Percentiles rank a stretch among this genome's conserved stretches.
These are phyloP conservation scores for Hanseniaspora sp. DNA, from an alignment of 1,139 yeast genomes.

Conservation along the genomic window DNA sequence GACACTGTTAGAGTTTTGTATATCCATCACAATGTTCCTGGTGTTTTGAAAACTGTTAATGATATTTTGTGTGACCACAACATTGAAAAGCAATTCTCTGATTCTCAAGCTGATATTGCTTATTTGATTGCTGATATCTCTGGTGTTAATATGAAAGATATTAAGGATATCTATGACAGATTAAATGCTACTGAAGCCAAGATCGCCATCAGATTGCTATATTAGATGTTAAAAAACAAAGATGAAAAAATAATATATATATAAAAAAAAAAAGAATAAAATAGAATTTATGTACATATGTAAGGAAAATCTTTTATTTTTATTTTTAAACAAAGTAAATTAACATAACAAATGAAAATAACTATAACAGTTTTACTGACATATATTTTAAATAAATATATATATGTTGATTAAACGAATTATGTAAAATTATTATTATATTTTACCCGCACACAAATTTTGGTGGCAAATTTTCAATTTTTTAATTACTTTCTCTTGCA, in stretches of 20 bases:
- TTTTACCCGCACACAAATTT: too few species aligned
- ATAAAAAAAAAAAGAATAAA: background rate
- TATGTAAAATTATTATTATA: background rate
- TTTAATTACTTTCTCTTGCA: too few species aligned
- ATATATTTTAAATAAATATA: background rate
- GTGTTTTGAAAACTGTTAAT: slow-evolving; percentile 95
- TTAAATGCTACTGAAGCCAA: slow-evolving; percentile 84
- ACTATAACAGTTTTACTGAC: too few species aligned
- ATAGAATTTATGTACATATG: background rate
- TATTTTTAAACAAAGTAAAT: background rate
- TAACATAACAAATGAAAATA: background rate
- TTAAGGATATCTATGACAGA: slow-evolving; percentile 73
- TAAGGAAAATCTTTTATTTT: background rate
- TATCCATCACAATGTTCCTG: slow-evolving; percentile 96
- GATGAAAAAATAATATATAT: background rate
- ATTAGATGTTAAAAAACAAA: background rate
- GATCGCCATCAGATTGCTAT: slow-evolving; percentile 81
- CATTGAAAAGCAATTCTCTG: slow-evolving; percentile 95
- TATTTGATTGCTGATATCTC: slow-evolving; percentile 96
- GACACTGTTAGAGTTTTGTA: slow-evolving; percentile 86
- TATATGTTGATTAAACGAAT: background rate
- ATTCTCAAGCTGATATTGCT: slow-evolving; percentile 91
- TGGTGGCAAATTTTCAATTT: too few species aligned
- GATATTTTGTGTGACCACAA: slow-evolving; percentile 90
- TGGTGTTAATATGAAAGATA: slow-evolving; percentile 70